Percentiles rank a stretch among this genome's conserved stretches.
Evolutionary conservation across 495 filamentous ascomycete genomes (phyloP).

Genomic region (Penicillium daleae): DNA sequence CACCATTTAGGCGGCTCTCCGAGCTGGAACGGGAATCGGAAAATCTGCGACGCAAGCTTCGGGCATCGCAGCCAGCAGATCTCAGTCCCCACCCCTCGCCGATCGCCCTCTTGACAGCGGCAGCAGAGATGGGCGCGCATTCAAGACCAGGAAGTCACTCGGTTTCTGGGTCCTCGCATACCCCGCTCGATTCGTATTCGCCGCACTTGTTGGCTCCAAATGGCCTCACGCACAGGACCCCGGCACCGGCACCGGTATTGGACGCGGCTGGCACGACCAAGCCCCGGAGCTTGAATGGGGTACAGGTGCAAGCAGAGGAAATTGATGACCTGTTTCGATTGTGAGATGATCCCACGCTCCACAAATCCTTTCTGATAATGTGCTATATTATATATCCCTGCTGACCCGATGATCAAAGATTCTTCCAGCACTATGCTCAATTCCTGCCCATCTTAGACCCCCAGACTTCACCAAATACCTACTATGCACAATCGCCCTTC

Average conservation of each 20-base stretch:
- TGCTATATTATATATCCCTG: neutral
- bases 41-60: slow-evolving; percentile 41
- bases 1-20: slow-evolving; percentile 35
- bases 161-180: slow-evolving; percentile 17
- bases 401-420: slow-evolving; percentile 34
- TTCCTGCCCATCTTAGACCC: slow-evolving; percentile 53
- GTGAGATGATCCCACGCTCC: too few species aligned
- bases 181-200: slow-evolving; percentile 20
- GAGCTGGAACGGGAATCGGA: slow-evolving; percentile 44
- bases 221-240: slow-evolving; percentile 3
- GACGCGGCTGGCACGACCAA: slow-evolving; percentile 23
- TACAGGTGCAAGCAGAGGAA: slow-evolving; percentile 34
- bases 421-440: slow-evolving; percentile 48
- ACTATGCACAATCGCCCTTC: slow-evolving; percentile 49
- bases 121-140: slow-evolving; percentile 34
- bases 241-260: slow-evolving; percentile 15
- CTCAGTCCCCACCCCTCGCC: slow-evolving; percentile 32
- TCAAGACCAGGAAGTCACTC: slow-evolving; percentile 6
- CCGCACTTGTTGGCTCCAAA: slow-evolving; percentile 23
- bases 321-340: slow-evolving; percentile 44
- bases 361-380: too few species aligned
- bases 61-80: slow-evolving; percentile 25
- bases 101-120: slow-evolving; percentile 35
- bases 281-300: slow-evolving; percentile 35
- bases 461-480: slow-evolving; percentile 42